Evolutionary conservation across 768 basidiomycete genomes (phyloP), one percentile per base, ranked within the genome.

Genomic region (Ramaria sp.): DNA sequence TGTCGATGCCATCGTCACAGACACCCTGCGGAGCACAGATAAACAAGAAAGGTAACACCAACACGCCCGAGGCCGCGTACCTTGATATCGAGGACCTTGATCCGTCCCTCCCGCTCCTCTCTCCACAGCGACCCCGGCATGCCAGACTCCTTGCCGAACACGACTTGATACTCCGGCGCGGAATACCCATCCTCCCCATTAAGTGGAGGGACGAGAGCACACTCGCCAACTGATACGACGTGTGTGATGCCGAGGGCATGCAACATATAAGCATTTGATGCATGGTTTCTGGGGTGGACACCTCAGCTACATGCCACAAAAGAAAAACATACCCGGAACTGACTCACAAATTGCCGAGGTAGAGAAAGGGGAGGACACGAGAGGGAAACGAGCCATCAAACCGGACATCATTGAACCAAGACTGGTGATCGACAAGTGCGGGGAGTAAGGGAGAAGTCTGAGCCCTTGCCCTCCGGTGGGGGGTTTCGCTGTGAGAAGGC

Each of bases 381-480:
- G 88, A 91, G 15, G 95, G 95, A 73, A 98, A 94, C 64, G 88
- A 91, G 46, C 95, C 94, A 68, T 98, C 94, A 67, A 97, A 98
- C 59, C 89, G 72, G 34, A 82, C 80, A 67, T 93, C 91, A 64
- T 92, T 86, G 71, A 97, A 96, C 94, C 94, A 98, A n/a, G 83
- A 77, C 69, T 88, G 82, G 64, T 91, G 89, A 64, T 88, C 84
- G 20, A 78, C 75, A 57, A 81, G 64, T 61, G 75, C 77, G 12
- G 83, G 82, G 46, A 86, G 64, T 73, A 78, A 77, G 24, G 86
- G 82, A 59, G 81, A 78, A 30, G 87, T 88, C 60, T 75, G 82
- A 53, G 86, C 87, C 61, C 89, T 76, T 43, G 83, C 87, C 37
- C 89, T 76, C 38, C 67, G 64, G 54, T 45, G 43, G 4, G 33